phyloP scores from a whole-genome alignment of 768 basidiomycete species.

The Paxillus rubicundulus region DNA sequence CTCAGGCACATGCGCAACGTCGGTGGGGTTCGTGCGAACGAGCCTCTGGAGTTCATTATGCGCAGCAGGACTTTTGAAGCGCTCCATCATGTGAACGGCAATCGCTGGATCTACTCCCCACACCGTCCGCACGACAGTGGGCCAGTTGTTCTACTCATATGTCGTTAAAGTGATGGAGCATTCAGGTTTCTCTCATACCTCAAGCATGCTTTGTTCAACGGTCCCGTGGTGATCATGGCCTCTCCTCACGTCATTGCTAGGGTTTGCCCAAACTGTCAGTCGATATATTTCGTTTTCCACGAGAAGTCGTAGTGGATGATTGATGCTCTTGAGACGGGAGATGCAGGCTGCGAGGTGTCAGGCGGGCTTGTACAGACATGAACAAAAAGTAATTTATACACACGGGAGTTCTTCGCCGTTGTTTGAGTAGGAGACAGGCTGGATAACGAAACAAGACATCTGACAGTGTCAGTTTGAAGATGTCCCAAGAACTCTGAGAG shows the following conservation, averaged over 20 bases:
- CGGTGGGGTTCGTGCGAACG: slow-evolving; percentile 67
- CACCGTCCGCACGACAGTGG: slow-evolving; percentile 59
- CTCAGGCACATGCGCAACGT: slow-evolving; percentile 74
- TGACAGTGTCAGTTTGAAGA: slow-evolving; percentile 69
- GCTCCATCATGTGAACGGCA: slow-evolving; percentile 79
- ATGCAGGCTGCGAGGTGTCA: slow-evolving; percentile 47
- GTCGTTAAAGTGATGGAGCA: slow-evolving; percentile 5
- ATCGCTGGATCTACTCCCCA: slow-evolving; percentile 87
- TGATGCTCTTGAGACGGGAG: slow-evolving; percentile 60
- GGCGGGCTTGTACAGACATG: neutral
- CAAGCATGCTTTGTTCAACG: slow-evolving; percentile 57
- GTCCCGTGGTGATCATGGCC: slow-evolving; percentile 58
- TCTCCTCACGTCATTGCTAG: slow-evolving; percentile 69
- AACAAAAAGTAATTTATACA: slow-evolving; percentile 15
- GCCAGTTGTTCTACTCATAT: slow-evolving; percentile 56
- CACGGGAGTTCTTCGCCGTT: slow-evolving; percentile 41
- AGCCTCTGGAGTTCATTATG: slow-evolving; percentile 72
- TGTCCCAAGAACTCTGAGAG: slow-evolving; percentile 80
- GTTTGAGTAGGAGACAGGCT: slow-evolving; percentile 58
- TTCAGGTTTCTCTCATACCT: slow-evolving; percentile 42
- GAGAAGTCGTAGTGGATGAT: slow-evolving; percentile 74
- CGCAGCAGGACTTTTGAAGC: slow-evolving; percentile 70
- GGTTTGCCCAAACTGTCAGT: slow-evolving; percentile 88
- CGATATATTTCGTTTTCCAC: slow-evolving; percentile 90
- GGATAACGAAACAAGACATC: slow-evolving; percentile 55